phyloP scores from a whole-genome alignment of 768 basidiomycete species.

The Nidularia pulvinata region DNA sequence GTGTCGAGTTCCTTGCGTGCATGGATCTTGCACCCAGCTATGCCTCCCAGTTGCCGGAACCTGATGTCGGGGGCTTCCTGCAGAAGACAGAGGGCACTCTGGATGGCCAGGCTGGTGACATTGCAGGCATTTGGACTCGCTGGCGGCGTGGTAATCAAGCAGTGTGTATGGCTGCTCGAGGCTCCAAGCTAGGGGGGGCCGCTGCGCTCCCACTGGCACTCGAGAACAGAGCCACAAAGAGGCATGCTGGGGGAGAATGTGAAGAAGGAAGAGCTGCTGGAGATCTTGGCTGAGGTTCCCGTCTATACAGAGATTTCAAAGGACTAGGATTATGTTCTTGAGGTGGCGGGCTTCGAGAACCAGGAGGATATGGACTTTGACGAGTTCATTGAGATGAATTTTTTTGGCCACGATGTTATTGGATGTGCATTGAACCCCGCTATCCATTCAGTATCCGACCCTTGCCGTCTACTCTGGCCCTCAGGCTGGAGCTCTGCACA shows the following conservation, averaged over 20 bases:
- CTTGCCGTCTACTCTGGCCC: too few species aligned
- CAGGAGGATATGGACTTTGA: constrained; percentile 69
- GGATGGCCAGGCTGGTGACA: constrained; percentile 39
- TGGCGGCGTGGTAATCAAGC: constrained; percentile 4
- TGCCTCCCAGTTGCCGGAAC: constrained; percentile 20
- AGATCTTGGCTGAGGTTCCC: constrained; percentile 41
- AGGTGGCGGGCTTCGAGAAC: constrained; percentile 67
- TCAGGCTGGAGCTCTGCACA: too few species aligned
- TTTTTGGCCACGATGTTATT: too few species aligned
- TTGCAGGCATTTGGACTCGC: constrained; percentile 28
- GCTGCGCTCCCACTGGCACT: constrained; percentile 37
- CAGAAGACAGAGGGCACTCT: constrained; percentile 22
- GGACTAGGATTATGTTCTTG: constrained; percentile 75
- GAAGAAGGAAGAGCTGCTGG: constrained; percentile 34
- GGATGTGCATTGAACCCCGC: too few species aligned
- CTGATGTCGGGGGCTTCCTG: constrained; percentile 16
- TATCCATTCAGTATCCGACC: too few species aligned
- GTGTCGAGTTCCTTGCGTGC: constrained; percentile 68
- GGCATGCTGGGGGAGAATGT: constrained; percentile 20
- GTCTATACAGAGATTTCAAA: constrained; percentile 62
- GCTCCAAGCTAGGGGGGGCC: constrained; percentile 45
- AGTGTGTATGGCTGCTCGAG: constrained; percentile 23
- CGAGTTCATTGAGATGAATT: constrained; percentile 83
- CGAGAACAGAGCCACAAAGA: constrained; percentile 19
- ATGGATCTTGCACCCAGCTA: constrained; percentile 80